Evolutionary conservation across 192 early-diverging fungal species (phyloP).

Genomic region (Entomortierella beljakovae): DNA sequence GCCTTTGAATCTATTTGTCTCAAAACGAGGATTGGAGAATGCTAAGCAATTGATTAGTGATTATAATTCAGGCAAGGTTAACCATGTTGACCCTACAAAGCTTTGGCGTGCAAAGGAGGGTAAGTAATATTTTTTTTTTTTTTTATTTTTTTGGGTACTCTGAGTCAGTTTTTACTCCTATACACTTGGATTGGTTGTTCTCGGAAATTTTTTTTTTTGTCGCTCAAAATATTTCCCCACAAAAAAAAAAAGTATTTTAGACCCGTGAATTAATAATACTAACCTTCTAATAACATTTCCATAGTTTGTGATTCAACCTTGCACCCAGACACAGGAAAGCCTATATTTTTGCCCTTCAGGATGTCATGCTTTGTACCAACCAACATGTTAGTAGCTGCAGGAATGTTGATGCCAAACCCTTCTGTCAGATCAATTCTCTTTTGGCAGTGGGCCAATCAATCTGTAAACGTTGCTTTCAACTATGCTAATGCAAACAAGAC

Average conservation of each 20-base stretch:
- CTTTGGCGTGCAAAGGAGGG: constrained; percentile 82
- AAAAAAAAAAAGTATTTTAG: neutral
- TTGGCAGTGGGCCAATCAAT: constrained; percentile 88
- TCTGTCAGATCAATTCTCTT: constrained; percentile 71
- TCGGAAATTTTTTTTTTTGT: constrained; percentile 1
- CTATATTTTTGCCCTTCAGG: constrained; percentile 81
- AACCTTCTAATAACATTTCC: neutral
- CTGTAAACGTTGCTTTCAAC: constrained; percentile 88
- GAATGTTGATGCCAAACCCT: constrained; percentile 88
- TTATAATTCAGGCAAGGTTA: constrained; percentile 65
- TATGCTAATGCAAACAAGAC: constrained; percentile 89
- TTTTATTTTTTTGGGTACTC: constrained; percentile 5
- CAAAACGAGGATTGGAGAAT: constrained; percentile 63
- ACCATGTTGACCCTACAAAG: constrained; percentile 55
- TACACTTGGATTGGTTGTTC: neutral
- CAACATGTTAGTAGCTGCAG: constrained; percentile 83
- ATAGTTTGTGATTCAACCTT: constrained; percentile 79
- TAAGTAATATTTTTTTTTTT: constrained; percentile 33
- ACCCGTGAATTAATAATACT: neutral
- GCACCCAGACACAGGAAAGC: constrained; percentile 86
- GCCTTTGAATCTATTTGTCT: constrained; percentile 76
- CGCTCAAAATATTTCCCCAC: neutral
- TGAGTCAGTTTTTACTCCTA: constrained; percentile 1
- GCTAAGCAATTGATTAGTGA: constrained; percentile 72
- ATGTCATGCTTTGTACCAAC: constrained; percentile 90